A percentile compares a stretch with the other conserved stretches of the same genome.
phyloP scores from a whole-genome alignment of 805 yeast species.

The Candida maesae region DNA sequence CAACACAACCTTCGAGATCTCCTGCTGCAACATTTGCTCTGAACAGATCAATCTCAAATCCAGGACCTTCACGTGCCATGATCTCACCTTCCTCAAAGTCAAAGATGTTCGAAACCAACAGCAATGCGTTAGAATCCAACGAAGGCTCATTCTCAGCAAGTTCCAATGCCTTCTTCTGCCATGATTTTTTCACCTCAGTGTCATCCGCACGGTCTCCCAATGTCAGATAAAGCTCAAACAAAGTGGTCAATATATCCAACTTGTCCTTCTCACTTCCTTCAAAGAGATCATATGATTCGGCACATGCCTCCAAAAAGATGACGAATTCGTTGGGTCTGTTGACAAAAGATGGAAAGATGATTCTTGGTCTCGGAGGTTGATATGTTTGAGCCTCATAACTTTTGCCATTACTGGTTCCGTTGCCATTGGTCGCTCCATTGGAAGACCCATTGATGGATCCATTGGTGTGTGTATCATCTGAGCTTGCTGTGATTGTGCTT shows the following conservation, averaged over 20 bases:
- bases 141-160: slow-evolving; percentile 45
- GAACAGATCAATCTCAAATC: slow-evolving; percentile 51
- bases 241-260: slow-evolving; percentile 67
- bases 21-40: slow-evolving; percentile 57
- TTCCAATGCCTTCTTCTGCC: slow-evolving; percentile 63
- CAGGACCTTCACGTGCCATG: slow-evolving; percentile 30
- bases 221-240: slow-evolving; percentile 76
- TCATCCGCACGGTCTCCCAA: slow-evolving; percentile 42
- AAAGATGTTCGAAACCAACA: slow-evolving; percentile 39
- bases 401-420: background rate
- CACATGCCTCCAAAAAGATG: slow-evolving; percentile 86
- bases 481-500: slow-evolving; percentile 19
- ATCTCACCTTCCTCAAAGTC: slow-evolving; percentile 48
- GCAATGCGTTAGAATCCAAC: slow-evolving; percentile 52
- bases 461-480: slow-evolving; percentile 12
- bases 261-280: slow-evolving; percentile 68
- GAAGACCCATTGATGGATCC: slow-evolving; percentile 1
- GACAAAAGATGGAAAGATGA: slow-evolving; percentile 84
- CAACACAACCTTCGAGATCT: slow-evolving; percentile 54
- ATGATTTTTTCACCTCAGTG: slow-evolving; percentile 37
- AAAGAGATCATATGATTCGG: slow-evolving; percentile 70
- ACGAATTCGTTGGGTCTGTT: slow-evolving; percentile 85
- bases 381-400: slow-evolving; percentile 51
- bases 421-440: slow-evolving; percentile 5
- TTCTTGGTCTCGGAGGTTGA: slow-evolving; percentile 85